Evolutionary conservation across 208 protist species (phyloP).

Genomic region (Trypanosoma vivax): DNA sequence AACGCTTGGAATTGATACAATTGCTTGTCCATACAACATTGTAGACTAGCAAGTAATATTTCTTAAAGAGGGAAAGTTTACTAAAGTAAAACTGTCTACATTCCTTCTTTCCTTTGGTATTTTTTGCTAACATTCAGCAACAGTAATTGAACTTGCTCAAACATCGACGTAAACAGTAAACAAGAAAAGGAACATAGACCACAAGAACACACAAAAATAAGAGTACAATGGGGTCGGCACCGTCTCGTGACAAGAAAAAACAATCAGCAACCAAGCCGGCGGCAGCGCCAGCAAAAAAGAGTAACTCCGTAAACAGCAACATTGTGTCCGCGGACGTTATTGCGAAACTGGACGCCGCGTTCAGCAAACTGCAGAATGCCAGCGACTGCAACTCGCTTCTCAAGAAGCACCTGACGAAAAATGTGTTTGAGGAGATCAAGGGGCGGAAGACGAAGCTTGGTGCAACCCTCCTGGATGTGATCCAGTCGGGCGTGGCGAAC

Average conservation of each 20-base stretch:
- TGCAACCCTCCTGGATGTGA: slow-evolving; percentile 34
- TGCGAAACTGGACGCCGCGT: slow-evolving; percentile 12
- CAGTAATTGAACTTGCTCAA: too few relatives aligned
- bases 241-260: background rate
- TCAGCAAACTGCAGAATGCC: too few relatives aligned
- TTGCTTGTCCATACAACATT: too few relatives aligned
- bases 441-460: slow-evolving; percentile 23
- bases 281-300: background rate
- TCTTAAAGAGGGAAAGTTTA: too few relatives aligned
- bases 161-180: slow-evolving; percentile 4
- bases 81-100: too few relatives aligned
- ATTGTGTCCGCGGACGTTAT: slow-evolving; percentile 10
- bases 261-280: background rate
- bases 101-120: too few relatives aligned
- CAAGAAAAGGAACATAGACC: background rate
- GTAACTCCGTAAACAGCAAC: background rate
- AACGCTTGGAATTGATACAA: too few relatives aligned
- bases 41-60: too few relatives aligned
- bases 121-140: too few relatives aligned
- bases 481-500: slow-evolving; percentile 46
- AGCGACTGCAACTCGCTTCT: slow-evolving; percentile 28
- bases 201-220: background rate
- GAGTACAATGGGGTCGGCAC: slow-evolving; percentile 7
- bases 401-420: slow-evolving; percentile 34
- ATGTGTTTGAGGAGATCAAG: slow-evolving; percentile 33